Evolutionary conservation across 2,329 filamentous ascomycete genomes (phyloP), one percentile per base, ranked within the genome.

Genomic region (Penicillium glabrum): DNA sequence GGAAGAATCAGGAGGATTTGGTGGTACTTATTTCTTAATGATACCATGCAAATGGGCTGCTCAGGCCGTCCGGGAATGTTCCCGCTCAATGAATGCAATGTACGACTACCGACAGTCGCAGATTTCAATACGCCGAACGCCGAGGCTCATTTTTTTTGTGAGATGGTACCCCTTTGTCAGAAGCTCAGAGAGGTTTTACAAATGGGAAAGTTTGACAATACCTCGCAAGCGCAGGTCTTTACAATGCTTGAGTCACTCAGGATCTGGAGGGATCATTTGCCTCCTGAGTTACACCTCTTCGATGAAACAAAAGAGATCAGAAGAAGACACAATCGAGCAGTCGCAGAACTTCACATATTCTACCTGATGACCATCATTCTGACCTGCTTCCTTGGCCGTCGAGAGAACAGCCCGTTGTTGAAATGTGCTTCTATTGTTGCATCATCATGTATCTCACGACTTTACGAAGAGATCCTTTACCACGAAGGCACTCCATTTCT

Each of bases 31-130:
- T 54, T 60, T 16, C 37, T 52, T 16, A 54, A 54, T 19, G 57
- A 60, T 41, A 60, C 57, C 9, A 29, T 60, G 29, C 57, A 60
- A 29, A 60, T 53, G 57, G 51, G 54, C 26, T 60, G 57, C 48
- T 57, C 54, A 26, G 57, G 57, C 4, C 51, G 46, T 11, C 57
- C 57, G 14, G 54, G 54, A 14, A 57, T 57, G 51, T 57, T 60
- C 44, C 57, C 57, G 10, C 14, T 60, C 14, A 29, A 29, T 14
- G 44, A 57, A 26, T 54, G 33, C n/a, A 26, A 37, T 19, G 48
- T 57, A 2, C 46, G 39, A 8, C 21, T 54, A 26, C 54, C 54
- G 10, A 29, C 31, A 8, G 19, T 26, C 4, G 51, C 24, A 24
- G 57, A 60, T 37, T 60, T 60, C 21, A 44, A 49, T 8, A 33